Evolutionary conservation across 305 asterid species (phyloP).

Genomic region (Rubia tinctorum): DNA sequence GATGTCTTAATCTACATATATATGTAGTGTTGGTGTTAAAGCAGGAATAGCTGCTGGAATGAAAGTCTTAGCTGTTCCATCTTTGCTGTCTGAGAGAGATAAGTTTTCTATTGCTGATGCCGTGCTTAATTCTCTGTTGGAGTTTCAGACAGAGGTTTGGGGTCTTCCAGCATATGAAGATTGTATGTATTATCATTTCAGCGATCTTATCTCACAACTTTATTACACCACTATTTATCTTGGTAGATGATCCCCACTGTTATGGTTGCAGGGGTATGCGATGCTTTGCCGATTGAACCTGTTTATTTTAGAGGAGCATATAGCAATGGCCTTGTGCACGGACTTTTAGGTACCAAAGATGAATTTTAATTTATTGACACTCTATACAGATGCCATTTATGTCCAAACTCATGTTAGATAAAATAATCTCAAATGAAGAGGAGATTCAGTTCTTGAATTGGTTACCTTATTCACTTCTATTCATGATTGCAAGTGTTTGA

Average conservation of each 20-base stretch:
- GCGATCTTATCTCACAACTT: neutral
- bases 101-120: constrained; percentile 64
- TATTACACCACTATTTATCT: constrained; percentile 1
- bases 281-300: constrained; percentile 69
- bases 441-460: neutral
- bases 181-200: constrained; percentile 43
- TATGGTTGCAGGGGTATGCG: constrained; percentile 53
- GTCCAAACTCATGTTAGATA: neutral
- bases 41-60: constrained; percentile 94
- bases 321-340: constrained; percentile 50
- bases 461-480: neutral
- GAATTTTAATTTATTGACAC: neutral
- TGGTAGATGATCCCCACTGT: constrained; percentile 15
- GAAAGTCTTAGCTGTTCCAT: constrained; percentile 94
- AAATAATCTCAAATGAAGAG: neutral
- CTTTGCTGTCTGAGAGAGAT: constrained; percentile 52
- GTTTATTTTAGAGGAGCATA: constrained; percentile 45
- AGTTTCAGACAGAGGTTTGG: constrained; percentile 75
- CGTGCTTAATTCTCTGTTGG: constrained; percentile 66
- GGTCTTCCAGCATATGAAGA: constrained; percentile 85
- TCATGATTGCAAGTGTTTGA: constrained; percentile 5
- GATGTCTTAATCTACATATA: constrained; percentile 4
- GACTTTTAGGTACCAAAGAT: constrained; percentile 44
- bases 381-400: neutral
- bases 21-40: constrained; percentile 70